Evolutionary conservation across 208 protist species (phyloP).

Genomic region (Leishmania guyanensis): DNA sequence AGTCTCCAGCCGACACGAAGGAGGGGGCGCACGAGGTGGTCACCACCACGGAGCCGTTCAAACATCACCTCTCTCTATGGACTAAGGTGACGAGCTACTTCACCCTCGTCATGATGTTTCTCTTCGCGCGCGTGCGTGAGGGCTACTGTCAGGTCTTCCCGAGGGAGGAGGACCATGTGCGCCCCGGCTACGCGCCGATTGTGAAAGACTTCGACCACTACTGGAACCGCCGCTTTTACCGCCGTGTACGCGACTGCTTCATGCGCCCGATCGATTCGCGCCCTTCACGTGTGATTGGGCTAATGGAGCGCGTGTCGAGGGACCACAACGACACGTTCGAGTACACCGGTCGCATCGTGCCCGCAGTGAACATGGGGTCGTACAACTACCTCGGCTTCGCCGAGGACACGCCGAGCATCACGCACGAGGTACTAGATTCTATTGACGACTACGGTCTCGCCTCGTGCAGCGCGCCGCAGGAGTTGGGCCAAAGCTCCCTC

Average conservation of each 20-base stretch:
- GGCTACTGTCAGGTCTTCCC: slow-evolving; percentile 61
- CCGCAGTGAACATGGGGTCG: slow-evolving; percentile 95
- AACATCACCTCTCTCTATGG: slow-evolving; percentile 43
- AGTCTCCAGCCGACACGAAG: slow-evolving; percentile 17
- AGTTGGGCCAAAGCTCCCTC: slow-evolving; percentile 62
- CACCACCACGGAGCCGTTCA: slow-evolving; percentile 27
- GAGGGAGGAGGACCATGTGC: slow-evolving; percentile 22
- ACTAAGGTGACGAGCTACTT: slow-evolving; percentile 61
- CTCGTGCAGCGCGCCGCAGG: slow-evolving; percentile 62
- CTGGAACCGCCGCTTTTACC: slow-evolving; percentile 94
- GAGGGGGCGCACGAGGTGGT: slow-evolving; percentile 4
- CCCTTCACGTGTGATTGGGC: slow-evolving; percentile 92
- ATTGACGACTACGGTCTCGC: slow-evolving; percentile 84
- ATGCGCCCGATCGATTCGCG: slow-evolving; percentile 92
- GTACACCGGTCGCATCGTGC: slow-evolving; percentile 81
- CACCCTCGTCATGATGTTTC: slow-evolving; percentile 55
- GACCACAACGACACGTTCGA: slow-evolving; percentile 89
- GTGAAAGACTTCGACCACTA: slow-evolving; percentile 95
- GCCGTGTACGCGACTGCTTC: slow-evolving; percentile 91
- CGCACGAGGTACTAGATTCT: slow-evolving; percentile 74
- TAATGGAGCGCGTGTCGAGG: slow-evolving; percentile 90
- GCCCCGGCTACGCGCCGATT: slow-evolving; percentile 94
- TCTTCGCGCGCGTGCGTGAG: slow-evolving; percentile 58
- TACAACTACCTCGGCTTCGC: slow-evolving; percentile 99
- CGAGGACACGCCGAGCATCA: slow-evolving; percentile 88